Base-by-base conservation (phyloP, 805 yeast genomes). In the Kregervanrija fluxuum region DNA sequence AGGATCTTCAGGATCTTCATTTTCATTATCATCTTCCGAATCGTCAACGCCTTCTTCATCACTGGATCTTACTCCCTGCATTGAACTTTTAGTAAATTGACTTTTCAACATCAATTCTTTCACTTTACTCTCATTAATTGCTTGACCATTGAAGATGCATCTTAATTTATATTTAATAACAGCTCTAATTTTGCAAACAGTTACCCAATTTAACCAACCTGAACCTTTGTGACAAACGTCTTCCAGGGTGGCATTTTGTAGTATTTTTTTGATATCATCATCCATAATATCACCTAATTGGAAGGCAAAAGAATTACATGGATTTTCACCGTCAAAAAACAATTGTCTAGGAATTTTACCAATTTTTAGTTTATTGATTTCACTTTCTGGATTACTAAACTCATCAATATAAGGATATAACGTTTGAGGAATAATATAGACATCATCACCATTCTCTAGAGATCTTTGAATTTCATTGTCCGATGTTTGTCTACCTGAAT, bases 261-360 rank as follows among this genome's bases (percentile, higher is more conserved):
- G 54, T 11, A 82, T 53, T 3, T 59, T 57, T 11, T 55, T 54
- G 9, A 90, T 68, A 50, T 80, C 82, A 9, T 79, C 75, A 55
- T 87, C 95, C 5, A 73, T 60, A 5, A 93, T 68, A 56, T 91
- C 90, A 30, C 89, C 90, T 8, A 93, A 66, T 57, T 88, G 96
- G 54, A 84, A 80, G 48, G 83, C 75, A 9, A 86, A 75, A 5
- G 86, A 75, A 44, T 73, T 66, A 0, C 96, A 95, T 15, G 85
- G 57, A 36, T 71, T 73, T 3, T 64, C 66, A 4, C 97, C 98
- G 48, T 82, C 81, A 64, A 90, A 90, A 32, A 76, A 66, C 52
- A 85, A 75, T 8, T 72, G 65, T 11, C 66, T 59, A 5, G 79
- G 76, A n/a, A 63, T 43, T 37, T 57, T 60, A 11, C 56, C 49